Evolutionary conservation across 1,284 basidiomycete species (phyloP).

Genomic region (Sphagnurus paluster): DNA sequence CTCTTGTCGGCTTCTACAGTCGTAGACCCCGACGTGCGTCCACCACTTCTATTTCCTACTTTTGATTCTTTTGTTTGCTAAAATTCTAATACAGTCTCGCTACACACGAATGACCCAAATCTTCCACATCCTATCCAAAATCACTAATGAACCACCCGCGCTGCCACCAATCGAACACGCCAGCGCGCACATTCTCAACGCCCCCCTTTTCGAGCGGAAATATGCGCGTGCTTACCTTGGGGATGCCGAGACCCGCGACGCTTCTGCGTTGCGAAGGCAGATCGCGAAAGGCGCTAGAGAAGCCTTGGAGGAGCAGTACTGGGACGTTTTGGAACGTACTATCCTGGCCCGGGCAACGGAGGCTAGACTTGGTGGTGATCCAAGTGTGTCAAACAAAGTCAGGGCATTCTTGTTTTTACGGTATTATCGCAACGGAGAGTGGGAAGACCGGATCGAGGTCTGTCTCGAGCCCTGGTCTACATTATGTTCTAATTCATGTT

Average conservation of each 20-base stretch:
- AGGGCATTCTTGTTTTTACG: slow-evolving; percentile 81
- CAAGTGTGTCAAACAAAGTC: slow-evolving; percentile 87
- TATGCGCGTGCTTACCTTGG: slow-evolving; percentile 72
- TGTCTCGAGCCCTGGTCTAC: slow-evolving; percentile 17
- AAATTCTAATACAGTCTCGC: slow-evolving; percentile 34
- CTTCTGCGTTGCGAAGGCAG: slow-evolving; percentile 59
- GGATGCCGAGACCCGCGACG: slow-evolving; percentile 67
- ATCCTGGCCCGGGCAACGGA: slow-evolving; percentile 85
- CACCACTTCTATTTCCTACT: neutral
- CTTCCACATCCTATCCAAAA: slow-evolving; percentile 72
- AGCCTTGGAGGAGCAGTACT: slow-evolving; percentile 84
- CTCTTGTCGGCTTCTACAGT: slow-evolving; percentile 64
- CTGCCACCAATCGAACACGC: slow-evolving; percentile 74
- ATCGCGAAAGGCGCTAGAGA: slow-evolving; percentile 74
- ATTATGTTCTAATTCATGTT: slow-evolving; percentile 5
- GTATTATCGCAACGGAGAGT: slow-evolving; percentile 81
- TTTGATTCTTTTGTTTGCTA: slow-evolving; percentile 1
- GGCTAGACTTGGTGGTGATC: slow-evolving; percentile 90
- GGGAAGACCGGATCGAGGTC: slow-evolving; percentile 86
- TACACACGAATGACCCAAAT: slow-evolving; percentile 64
- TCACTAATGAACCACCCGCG: slow-evolving; percentile 66
- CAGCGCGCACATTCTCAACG: slow-evolving; percentile 75
- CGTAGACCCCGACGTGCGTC: slow-evolving; percentile 55
- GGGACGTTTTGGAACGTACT: slow-evolving; percentile 82
- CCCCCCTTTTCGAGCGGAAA: slow-evolving; percentile 72